Percentiles rank a stretch among this genome's conserved stretches.
Evolutionary conservation across 768 basidiomycete genomes (phyloP).

Genomic region (Asterophora parasitica): DNA sequence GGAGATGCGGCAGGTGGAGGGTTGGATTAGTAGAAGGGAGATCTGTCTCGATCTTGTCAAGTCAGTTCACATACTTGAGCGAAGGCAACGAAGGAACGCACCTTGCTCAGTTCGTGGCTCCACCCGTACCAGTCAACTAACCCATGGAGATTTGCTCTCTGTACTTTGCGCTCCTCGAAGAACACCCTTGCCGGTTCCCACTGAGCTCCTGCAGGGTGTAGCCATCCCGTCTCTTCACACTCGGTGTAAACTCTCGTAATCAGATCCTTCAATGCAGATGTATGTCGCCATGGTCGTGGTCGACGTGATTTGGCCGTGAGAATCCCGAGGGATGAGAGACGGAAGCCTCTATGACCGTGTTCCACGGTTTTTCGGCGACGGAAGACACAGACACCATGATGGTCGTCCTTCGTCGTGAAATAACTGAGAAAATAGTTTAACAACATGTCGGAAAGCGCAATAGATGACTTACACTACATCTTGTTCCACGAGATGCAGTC

Average conservation of each 20-base stretch:
- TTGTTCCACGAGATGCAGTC: slow-evolving; percentile 71
- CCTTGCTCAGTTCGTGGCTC: slow-evolving; percentile 60
- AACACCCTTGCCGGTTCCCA: slow-evolving; percentile 61
- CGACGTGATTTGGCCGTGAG: slow-evolving; percentile 60
- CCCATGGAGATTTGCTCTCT: slow-evolving; percentile 45
- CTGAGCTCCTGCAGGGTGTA: slow-evolving; percentile 49
- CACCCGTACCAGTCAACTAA: slow-evolving; percentile 65
- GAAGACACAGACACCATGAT: slow-evolving; percentile 74
- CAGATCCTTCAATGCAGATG: slow-evolving; percentile 57
- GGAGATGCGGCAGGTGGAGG: slow-evolving; percentile 67
- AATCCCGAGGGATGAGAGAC: slow-evolving; percentile 74
- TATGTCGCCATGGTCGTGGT: slow-evolving; percentile 75
- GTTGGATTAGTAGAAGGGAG: slow-evolving; percentile 43
- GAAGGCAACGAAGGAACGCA: slow-evolving; percentile 21
- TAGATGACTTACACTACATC: slow-evolving; percentile 64
- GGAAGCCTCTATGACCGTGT: slow-evolving; percentile 72
- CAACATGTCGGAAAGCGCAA: not conserved
- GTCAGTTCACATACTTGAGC: not conserved
- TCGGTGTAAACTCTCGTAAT: slow-evolving; percentile 48
- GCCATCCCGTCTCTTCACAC: slow-evolving; percentile 40
- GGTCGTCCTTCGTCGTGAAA: slow-evolving; percentile 64
- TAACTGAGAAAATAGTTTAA: slow-evolving; percentile 39
- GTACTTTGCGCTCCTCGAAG: slow-evolving; percentile 59
- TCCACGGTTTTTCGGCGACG: slow-evolving; percentile 63
- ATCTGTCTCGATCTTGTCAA: slow-evolving; percentile 24